Base-by-base conservation (phyloP, 2,329 filamentous ascomycete genomes). In the Penicillium aurantiogriseum region DNA sequence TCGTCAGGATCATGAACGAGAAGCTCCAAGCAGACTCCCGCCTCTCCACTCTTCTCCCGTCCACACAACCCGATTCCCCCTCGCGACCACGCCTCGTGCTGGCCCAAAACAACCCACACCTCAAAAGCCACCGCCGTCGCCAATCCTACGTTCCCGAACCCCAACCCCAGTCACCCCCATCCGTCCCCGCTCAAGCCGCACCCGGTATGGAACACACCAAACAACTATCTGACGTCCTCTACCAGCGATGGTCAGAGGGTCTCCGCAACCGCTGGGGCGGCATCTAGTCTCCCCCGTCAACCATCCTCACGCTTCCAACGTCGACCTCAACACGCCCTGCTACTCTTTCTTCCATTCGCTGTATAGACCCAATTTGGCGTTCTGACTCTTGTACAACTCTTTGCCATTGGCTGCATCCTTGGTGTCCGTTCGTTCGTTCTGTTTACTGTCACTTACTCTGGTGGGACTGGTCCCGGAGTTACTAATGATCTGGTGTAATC, bases 121-220 rank as follows among this genome's bases (percentile, higher is more conserved):
- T 95, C 29, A 90, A 88, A 74, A 91, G 85, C 69, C 89, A 92
- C 69, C 85, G 88, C 51, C 83, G 86, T 57, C 85, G 89, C 19
- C 85, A 88, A 64, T 79, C 76, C 19, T 72, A 73, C 45, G 64
- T 65, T 29, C 57, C 67, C 19, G 71, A 76, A 23, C 51, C 70
- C n/a, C 69, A 64, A n/a, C 65, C 69, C 74, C 75, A 68, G 75
- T 75, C 63, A 53, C 76, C 56, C 56, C 72, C 67, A 66, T 71
- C 63, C 44, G 74, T 82, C 64, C 74, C 85, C 1, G 86, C 83
- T 11, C 80, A 84, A 62, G 72, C 79, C 47, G 77, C 82, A 56
- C 83, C 86, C 1, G 93, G 92, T 2, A 93, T 97, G 90, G 92
- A 97, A 74, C 93, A 97, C 75, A 90, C 89, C 63, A 91, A 91